Evolutionary conservation across 1,284 basidiomycete species (phyloP).

Genomic region (Xanthoconium separans): DNA sequence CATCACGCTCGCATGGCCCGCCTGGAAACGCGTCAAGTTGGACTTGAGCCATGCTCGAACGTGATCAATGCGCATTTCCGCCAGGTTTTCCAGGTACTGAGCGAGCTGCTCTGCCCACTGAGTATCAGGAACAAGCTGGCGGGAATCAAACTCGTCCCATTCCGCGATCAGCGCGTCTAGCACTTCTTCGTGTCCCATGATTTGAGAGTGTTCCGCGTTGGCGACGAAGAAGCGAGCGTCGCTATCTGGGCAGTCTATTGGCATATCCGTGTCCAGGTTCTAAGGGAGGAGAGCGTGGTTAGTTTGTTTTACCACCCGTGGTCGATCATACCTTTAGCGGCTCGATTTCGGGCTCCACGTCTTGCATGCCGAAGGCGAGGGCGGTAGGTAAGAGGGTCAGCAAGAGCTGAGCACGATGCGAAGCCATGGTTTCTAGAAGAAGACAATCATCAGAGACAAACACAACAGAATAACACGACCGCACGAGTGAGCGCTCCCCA

Average conservation of each 20-base stretch:
- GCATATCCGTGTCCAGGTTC: constrained; percentile 49
- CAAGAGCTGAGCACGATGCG: constrained; percentile 50
- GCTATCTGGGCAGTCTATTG: constrained; percentile 38
- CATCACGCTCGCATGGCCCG: constrained; percentile 45
- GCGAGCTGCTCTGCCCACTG: constrained; percentile 43
- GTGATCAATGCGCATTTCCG: constrained; percentile 41
- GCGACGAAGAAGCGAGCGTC: constrained; percentile 38
- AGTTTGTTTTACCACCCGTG: not conserved
- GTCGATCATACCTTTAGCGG: constrained; percentile 43
- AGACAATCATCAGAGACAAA: not conserved
- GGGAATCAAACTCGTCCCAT: constrained; percentile 34
- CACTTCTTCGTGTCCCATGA: constrained; percentile 25
- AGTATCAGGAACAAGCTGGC: constrained; percentile 39
- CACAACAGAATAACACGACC: constrained; percentile 12
- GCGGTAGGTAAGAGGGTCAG: constrained; percentile 43
- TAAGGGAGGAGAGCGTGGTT: constrained; percentile 16
- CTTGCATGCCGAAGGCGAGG: constrained; percentile 44
- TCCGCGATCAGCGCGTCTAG: constrained; percentile 30
- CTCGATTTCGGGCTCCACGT: constrained; percentile 44
- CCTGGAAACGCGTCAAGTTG: constrained; percentile 48
- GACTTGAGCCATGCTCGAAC: constrained; percentile 49
- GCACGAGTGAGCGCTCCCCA: constrained; percentile 62
- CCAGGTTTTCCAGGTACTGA: constrained; percentile 39
- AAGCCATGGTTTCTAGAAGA: constrained; percentile 50
- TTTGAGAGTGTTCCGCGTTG: constrained; percentile 19